Percentiles rank a stretch among this genome's conserved stretches.
Evolutionary conservation across 192 early-diverging fungal genomes (phyloP).

Genomic region (Cetraspora pellucida): DNA sequence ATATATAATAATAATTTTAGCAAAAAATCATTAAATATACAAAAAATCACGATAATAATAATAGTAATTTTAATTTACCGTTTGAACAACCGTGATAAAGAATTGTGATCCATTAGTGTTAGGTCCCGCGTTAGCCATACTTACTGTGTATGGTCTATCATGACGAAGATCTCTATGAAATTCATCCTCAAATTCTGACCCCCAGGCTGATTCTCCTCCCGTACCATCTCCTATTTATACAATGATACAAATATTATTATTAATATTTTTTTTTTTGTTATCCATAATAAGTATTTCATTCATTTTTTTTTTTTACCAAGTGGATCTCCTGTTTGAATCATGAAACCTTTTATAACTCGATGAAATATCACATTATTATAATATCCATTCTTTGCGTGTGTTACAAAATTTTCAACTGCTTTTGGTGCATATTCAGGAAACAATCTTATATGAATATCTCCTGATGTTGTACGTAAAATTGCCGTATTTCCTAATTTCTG

Average conservation of each 20-base stretch:
- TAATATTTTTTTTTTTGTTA: background rate
- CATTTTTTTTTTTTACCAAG: slow-evolving; percentile 47
- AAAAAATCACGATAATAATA: too few species aligned
- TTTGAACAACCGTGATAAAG: slow-evolving; percentile 91
- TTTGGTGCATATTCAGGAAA: slow-evolving; percentile 92
- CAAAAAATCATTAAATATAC: too few species aligned
- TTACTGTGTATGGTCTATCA: slow-evolving; percentile 87
- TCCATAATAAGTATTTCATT: background rate
- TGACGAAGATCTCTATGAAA: slow-evolving; percentile 79
- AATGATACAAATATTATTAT: background rate
- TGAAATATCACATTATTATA: slow-evolving; percentile 96
- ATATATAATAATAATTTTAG: slow-evolving; percentile 36
- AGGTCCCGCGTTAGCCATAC: slow-evolving; percentile 94
- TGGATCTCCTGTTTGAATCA: slow-evolving; percentile 94
- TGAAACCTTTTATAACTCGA: slow-evolving; percentile 95
- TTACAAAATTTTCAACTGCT: slow-evolving; percentile 94
- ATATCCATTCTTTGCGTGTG: slow-evolving; percentile 82
- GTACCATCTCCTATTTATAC: slow-evolving; percentile 78
- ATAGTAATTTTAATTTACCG: slow-evolving; percentile 54
- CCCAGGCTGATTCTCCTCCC: slow-evolving; percentile 92
- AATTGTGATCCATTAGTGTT: slow-evolving; percentile 94
- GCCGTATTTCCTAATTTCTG: slow-evolving; percentile 69
- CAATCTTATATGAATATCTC: slow-evolving; percentile 87
- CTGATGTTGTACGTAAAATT: slow-evolving; percentile 85
- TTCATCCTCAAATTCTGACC: slow-evolving; percentile 92